These are phyloP conservation scores for Coniochaeta sp. DNA, from an alignment of 2,329 filamentous ascomycete species.

Conservation along the genomic window DNA sequence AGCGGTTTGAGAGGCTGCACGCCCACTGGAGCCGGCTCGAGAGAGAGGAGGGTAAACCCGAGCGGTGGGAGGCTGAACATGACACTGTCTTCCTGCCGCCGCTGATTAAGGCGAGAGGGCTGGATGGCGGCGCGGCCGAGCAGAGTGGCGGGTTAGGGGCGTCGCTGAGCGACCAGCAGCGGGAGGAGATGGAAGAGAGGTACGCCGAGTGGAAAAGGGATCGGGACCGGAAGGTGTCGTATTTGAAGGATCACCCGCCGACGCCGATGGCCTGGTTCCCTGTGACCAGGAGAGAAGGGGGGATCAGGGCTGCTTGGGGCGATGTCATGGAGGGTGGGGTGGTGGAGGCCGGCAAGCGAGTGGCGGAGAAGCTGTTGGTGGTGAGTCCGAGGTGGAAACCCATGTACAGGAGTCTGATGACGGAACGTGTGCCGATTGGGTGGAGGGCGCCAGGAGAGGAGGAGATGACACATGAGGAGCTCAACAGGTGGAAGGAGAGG, in stretches of 20 bases:
- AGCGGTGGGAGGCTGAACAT: not conserved
- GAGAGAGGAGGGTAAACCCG: not conserved
- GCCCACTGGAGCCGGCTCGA: not conserved
- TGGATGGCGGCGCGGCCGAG: not conserved
- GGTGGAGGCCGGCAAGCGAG: not conserved
- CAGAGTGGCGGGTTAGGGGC: not conserved
- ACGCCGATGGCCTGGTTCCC: not conserved
- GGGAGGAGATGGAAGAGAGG: not conserved
- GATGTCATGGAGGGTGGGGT: not conserved
- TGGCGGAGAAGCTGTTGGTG: not conserved
- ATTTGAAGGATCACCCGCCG: conserved; percentile 1
- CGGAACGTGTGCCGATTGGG: not conserved
- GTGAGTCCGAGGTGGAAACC: not conserved
- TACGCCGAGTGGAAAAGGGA: not conserved
- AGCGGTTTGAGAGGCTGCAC: not conserved
- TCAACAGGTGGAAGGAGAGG: not conserved
- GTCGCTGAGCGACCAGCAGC: not conserved
- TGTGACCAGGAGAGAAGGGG: not conserved
- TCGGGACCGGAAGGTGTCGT: not conserved
- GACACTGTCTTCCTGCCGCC: not conserved
- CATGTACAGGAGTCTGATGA: not conserved
- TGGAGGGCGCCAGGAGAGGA: not conserved
- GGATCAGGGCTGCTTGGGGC: not conserved
- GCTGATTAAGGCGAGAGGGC: not conserved
- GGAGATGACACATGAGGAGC: not conserved